Evolutionary conservation across 1,139 yeast genomes (phyloP).

Genomic region (Saccharomycopsis hybrid): DNA sequence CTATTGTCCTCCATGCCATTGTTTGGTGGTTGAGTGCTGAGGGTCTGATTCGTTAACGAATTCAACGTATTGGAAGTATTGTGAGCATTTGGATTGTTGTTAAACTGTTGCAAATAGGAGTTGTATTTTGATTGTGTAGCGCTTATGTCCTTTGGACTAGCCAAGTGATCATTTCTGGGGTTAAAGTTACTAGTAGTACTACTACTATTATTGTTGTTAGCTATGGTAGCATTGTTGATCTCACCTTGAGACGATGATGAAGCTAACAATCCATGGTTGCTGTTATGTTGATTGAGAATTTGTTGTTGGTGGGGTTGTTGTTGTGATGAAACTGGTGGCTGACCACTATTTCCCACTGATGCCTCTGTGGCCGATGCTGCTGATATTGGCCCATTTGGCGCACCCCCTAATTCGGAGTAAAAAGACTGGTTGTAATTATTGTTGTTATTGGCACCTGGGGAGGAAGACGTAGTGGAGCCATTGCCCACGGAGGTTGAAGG

Average conservation of each 20-base stretch:
- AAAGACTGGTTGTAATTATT: background rate
- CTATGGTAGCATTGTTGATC: background rate
- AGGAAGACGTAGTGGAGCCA: background rate
- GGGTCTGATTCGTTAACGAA: conserved; percentile 16
- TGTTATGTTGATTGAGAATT: no score
- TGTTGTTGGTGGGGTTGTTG: no score
- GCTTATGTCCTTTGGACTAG: background rate
- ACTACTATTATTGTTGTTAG: background rate
- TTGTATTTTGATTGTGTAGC: conserved; percentile 11
- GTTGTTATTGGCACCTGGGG: background rate
- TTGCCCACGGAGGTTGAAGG: no score
- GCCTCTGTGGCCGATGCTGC: background rate
- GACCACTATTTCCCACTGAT: background rate
- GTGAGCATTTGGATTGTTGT: background rate
- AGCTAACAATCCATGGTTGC: background rate
- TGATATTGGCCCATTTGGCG: background rate
- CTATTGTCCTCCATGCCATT: background rate
- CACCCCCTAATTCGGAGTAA: background rate
- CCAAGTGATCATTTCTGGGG: no score
- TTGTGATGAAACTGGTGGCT: no score
- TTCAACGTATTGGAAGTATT: conserved; percentile 11
- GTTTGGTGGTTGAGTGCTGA: background rate
- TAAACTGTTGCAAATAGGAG: conserved; percentile 6
- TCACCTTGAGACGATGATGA: background rate
- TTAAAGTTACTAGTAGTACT: no score